Evolutionary conservation across 352 stramenopile species (phyloP).

Genomic region (Globisporangium middletonii): DNA sequence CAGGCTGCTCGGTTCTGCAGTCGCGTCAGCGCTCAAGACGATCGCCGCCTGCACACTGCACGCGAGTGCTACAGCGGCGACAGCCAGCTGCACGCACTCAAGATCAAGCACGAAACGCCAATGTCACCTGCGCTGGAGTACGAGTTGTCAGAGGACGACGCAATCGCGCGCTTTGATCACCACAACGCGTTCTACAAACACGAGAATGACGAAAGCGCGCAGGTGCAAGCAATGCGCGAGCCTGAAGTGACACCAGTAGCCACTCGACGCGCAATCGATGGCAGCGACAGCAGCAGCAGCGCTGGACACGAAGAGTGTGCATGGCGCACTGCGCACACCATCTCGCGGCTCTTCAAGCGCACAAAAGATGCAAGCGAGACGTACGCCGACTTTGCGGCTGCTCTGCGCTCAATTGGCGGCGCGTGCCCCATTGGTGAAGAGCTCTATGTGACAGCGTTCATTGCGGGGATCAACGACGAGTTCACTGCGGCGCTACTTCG

Average conservation of each 20-base stretch:
- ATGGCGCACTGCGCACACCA: slow-evolving; percentile 6
- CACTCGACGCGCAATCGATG: too few relatives aligned
- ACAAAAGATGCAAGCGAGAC: slow-evolving; percentile 8
- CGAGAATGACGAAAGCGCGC: not conserved
- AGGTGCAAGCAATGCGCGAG: not conserved
- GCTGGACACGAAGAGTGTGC: not conserved
- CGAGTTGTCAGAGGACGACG: not conserved
- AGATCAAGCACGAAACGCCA: not conserved
- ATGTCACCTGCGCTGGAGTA: not conserved
- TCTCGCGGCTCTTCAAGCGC: slow-evolving; percentile 10
- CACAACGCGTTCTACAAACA: not conserved
- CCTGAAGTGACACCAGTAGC: not conserved
- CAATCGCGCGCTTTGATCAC: not conserved
- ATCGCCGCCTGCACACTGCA: not conserved
- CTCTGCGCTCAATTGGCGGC: not conserved
- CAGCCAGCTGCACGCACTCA: not conserved
- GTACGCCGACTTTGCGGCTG: slow-evolving; percentile 4
- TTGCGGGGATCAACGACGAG: slow-evolving; percentile 9
- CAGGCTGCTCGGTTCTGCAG: too few relatives aligned
- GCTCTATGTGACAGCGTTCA: slow-evolving; percentile 10
- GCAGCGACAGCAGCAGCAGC: not conserved
- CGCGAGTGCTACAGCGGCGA: not conserved
- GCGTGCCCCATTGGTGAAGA: slow-evolving; percentile 5
- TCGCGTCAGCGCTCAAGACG: too few relatives aligned
- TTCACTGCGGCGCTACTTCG: slow-evolving; percentile 11